Percentiles rank a stretch among this genome's conserved stretches.
Conservation (phyloP, 768 basidiomycete genomes). For the Mycena belliarum region DNA sequence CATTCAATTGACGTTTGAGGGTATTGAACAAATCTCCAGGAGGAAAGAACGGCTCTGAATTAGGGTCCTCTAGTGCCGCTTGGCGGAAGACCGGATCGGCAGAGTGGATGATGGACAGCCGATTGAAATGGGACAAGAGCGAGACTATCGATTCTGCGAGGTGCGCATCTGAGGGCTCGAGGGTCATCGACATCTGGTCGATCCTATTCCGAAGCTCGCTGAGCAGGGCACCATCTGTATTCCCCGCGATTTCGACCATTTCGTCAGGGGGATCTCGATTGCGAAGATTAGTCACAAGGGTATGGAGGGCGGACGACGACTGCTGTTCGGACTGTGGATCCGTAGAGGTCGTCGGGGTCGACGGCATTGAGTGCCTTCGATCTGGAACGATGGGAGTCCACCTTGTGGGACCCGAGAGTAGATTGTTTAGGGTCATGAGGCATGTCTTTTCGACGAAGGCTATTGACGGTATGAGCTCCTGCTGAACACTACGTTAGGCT, state of each 20-base stretch:
- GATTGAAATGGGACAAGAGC: constrained; percentile 67
- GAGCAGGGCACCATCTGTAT: constrained; percentile 53
- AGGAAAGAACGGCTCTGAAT: constrained; percentile 13
- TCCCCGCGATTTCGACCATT: constrained; percentile 47
- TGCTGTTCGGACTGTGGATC: constrained; percentile 31
- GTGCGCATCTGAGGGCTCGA: constrained; percentile 52
- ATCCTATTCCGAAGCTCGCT: constrained; percentile 61
- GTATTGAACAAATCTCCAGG: constrained; percentile 52
- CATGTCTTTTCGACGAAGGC: constrained; percentile 72
- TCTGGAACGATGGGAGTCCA: constrained; percentile 61
- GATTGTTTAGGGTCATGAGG: constrained; percentile 69
- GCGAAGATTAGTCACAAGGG: constrained; percentile 63
- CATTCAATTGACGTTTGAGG: constrained; percentile 68
- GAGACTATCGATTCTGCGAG: constrained; percentile 71
- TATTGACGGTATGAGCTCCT: constrained; percentile 72
- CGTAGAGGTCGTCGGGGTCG: constrained; percentile 37
- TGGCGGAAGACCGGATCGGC: background rate
- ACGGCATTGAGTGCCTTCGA: constrained; percentile 62
- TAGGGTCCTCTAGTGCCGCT: constrained; percentile 4
- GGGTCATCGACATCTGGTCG: constrained; percentile 43
- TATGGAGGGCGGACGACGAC: constrained; percentile 56
- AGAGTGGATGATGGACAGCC: constrained; percentile 51
- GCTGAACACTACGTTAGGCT: constrained; percentile 33
- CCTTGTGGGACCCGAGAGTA: constrained; percentile 53
- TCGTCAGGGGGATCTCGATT: constrained; percentile 42